Evolutionary conservation across 495 filamentous ascomycete genomes (phyloP).

Genomic region (Apodospora peruviana): DNA sequence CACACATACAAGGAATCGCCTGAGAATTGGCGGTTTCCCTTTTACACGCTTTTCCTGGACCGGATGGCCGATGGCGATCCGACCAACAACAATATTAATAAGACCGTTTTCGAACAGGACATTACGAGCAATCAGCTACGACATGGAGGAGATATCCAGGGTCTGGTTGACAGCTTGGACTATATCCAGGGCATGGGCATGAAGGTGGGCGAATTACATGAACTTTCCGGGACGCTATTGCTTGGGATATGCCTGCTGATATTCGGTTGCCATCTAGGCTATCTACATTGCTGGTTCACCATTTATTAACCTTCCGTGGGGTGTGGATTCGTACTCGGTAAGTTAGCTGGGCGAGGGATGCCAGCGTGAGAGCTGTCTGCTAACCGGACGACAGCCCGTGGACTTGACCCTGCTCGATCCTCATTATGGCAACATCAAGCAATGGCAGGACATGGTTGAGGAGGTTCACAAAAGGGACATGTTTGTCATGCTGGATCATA

Average conservation of each 20-base stretch:
- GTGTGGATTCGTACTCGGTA: conserved; percentile 50
- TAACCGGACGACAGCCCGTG: conserved; percentile 49
- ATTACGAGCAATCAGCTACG: conserved; percentile 58
- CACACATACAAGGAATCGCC: conserved; percentile 57
- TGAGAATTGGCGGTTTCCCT: conserved; percentile 61
- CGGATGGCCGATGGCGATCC: conserved; percentile 67
- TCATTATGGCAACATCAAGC: conserved; percentile 44
- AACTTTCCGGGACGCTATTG: background rate
- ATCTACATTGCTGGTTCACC: conserved; percentile 62
- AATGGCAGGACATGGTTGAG: conserved; percentile 57
- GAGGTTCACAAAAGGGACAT: conserved; percentile 61
- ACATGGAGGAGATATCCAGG: conserved; percentile 62
- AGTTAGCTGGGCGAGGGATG: no score
- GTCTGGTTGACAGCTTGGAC: conserved; percentile 60
- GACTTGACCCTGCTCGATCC: conserved; percentile 24
- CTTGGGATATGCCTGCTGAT: no score
- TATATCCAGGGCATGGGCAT: conserved; percentile 71
- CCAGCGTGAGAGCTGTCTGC: no score
- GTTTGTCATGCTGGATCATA: conserved; percentile 70
- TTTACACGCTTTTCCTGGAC: conserved; percentile 65
- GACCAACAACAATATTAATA: conserved; percentile 63
- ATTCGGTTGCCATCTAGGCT: conserved; percentile 31
- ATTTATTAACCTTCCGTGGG: conserved; percentile 28
- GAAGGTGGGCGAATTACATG: conserved; percentile 18
- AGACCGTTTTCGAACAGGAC: conserved; percentile 63